Evolutionary conservation across 345 rosid species (phyloP).

Genomic region (Salix suchowensis): DNA sequence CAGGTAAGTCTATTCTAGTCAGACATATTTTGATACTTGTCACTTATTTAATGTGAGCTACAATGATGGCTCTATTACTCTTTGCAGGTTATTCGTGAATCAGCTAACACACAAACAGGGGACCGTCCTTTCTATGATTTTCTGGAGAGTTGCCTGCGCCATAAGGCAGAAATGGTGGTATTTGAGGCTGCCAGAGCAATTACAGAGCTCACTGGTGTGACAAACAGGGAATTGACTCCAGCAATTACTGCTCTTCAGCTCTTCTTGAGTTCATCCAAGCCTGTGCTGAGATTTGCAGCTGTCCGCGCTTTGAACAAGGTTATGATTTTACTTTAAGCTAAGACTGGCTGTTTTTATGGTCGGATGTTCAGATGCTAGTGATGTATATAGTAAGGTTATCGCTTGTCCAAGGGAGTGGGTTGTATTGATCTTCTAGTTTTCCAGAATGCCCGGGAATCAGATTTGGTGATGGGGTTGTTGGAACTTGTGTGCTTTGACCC

Average conservation of each 20-base stretch:
- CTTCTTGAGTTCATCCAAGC: conserved; percentile 93
- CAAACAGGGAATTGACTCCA: conserved; percentile 90
- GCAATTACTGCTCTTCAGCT: conserved; percentile 98
- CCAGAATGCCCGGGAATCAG: background rate
- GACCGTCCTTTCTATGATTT: conserved; percentile 96
- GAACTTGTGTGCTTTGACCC: background rate
- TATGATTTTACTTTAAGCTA: conserved; percentile 5
- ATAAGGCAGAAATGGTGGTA: conserved; percentile 96
- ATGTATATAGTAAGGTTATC: background rate
- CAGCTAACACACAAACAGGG: conserved; percentile 68
- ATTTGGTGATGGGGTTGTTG: background rate
- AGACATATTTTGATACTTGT: background rate
- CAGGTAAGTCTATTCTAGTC: conserved; percentile 49
- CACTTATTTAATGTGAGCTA: background rate
- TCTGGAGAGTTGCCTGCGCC: conserved; percentile 94
- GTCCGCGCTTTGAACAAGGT: conserved; percentile 98
- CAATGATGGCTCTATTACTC: conserved; percentile 7
- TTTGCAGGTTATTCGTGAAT: conserved; percentile 83
- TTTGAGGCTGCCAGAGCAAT: conserved; percentile 99
- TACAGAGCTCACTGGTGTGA: conserved; percentile 90
- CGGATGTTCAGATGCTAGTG: background rate
- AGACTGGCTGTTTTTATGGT: background rate
- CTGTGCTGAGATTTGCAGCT: conserved; percentile 95
- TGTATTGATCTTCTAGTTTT: background rate
- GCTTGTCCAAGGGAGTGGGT: background rate